phyloP scores from a whole-genome alignment of 306 rosid species.

The Lithocarpus polystachyus region DNA sequence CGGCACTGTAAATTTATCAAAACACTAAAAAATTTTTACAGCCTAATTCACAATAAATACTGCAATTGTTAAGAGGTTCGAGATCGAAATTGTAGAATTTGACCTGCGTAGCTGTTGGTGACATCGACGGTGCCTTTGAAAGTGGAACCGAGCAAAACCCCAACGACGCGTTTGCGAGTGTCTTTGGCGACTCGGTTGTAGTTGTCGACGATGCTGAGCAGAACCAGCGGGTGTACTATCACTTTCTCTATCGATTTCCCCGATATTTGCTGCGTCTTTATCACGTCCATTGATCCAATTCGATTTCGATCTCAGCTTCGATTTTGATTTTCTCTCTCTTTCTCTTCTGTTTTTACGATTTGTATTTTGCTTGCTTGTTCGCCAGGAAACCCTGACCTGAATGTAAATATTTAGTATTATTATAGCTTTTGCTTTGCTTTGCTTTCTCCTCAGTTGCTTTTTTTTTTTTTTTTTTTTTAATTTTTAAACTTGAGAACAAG shows the following conservation, averaged over 20 bases:
- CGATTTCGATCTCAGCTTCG: not conserved
- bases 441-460: not conserved
- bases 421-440: not conserved
- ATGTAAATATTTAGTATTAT: not conserved
- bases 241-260: constrained; percentile 73
- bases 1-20: constrained; percentile 50
- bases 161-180: constrained; percentile 81
- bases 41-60: not conserved
- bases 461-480: not conserved
- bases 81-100: not conserved
- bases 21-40: not conserved
- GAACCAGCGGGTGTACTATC: constrained; percentile 76
- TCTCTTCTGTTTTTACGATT: not conserved
- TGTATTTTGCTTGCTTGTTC: not conserved
- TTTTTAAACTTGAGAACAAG: too few relatives aligned
- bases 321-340: not conserved
- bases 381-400: not conserved
- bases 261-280: constrained; percentile 79
- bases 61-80: not conserved
- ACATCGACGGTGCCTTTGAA: constrained; percentile 86
- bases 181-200: constrained; percentile 84
- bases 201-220: constrained; percentile 91
- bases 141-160: constrained; percentile 80
- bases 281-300: constrained; percentile 58
- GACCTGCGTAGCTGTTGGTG: constrained; percentile 86